These are phyloP conservation scores for Ophiobolus disseminans DNA, from an alignment of 2,329 filamentous ascomycete species.

Conservation along the genomic window DNA sequence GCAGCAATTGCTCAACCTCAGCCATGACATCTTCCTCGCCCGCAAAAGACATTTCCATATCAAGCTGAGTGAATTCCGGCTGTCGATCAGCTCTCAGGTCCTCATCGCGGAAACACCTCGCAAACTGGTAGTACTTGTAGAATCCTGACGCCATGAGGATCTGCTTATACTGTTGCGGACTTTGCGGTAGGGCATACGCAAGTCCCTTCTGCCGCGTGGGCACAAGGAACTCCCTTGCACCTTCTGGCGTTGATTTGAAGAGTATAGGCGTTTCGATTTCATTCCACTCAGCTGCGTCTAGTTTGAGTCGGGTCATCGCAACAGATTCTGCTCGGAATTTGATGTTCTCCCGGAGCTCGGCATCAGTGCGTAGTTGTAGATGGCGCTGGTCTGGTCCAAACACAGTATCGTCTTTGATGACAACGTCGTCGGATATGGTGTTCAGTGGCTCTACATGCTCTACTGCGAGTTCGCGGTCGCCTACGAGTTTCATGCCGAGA, in stretches of 20 bases:
- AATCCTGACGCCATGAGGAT: constrained; percentile 93
- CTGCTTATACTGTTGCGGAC: constrained; percentile 98
- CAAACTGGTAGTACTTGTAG: constrained; percentile 86
- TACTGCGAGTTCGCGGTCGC: constrained; percentile 66
- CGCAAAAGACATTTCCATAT: constrained; percentile 92
- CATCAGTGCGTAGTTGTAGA: constrained; percentile 81
- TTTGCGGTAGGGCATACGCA: constrained; percentile 92
- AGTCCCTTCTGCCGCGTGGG: constrained; percentile 78
- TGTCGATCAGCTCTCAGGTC: constrained; percentile 91
- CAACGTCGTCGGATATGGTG: constrained; percentile 74
- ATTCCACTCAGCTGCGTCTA: constrained; percentile 65
- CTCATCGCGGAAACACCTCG: constrained; percentile 93
- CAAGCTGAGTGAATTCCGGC: constrained; percentile 95
- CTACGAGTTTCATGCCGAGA: constrained; percentile 42
- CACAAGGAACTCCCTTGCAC: constrained; percentile 91
- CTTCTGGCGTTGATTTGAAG: constrained; percentile 97
- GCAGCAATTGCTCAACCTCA: constrained; percentile 62
- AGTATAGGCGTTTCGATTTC: constrained; percentile 92
- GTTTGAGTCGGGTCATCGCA: constrained; percentile 60
- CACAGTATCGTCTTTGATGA: constrained; percentile 74
- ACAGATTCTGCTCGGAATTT: constrained; percentile 70
- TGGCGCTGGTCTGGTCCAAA: constrained; percentile 80
- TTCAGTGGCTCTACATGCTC: constrained; percentile 72
- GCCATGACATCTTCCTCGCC: constrained; percentile 73
- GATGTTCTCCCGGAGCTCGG: constrained; percentile 71